Base-by-base conservation (phyloP, 2,329 filamentous ascomycete genomes). In the Colletotrichum spinosum region DNA sequence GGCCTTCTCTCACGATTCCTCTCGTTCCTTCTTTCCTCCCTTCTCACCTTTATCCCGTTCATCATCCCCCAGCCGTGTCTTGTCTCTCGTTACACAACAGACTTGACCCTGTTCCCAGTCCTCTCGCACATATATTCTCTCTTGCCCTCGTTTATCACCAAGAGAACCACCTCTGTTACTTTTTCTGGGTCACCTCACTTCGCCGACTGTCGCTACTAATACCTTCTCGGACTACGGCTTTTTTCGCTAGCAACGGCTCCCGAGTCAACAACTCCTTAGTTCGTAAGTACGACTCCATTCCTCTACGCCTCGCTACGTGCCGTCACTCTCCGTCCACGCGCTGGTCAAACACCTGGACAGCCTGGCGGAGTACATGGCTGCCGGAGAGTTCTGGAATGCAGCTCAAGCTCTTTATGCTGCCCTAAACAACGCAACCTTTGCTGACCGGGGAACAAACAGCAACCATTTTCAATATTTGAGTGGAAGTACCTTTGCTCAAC, bases 381-480 rank as follows among this genome's bases (percentile, higher is more conserved):
- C 53, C 38, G 42, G 46, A 61, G 52, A 56, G 52, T 62, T 56
- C 41, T 57, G 64, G 67, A 68, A 68, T 68, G 67, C 63, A 44
- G 52, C 17, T 45, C 34, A 4, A 37, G 25, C 25, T 8, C 13
- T 35, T n/a, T 9, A 10, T 12, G 6, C 17, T 35, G 25, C 55
- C 12, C 25, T 39, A 60, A 60, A 64, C 33, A 64, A 25, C 25
- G 25, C 25, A 37, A n/a, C 39, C 7, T 33, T 35, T n/a, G 58
- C 62, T 68, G 56, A 68, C 67, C 64, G 50, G 60, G 60, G 51
- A 65, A 68, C 65, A 44, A 44, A 62, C 6, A 17, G 25, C 42
- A 61, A 53, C 49, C 37, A 33, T 42, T 45, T 52, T 55, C 44
- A 56, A 46, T 62, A 56, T 34, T 38, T 51, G 46, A 33, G 25